A percentile compares a stretch with the other conserved stretches of the same genome.
These are phyloP conservation scores for Penicillium egyptiacum DNA, from an alignment of 495 filamentous ascomycete species.

Conservation along the genomic window DNA sequence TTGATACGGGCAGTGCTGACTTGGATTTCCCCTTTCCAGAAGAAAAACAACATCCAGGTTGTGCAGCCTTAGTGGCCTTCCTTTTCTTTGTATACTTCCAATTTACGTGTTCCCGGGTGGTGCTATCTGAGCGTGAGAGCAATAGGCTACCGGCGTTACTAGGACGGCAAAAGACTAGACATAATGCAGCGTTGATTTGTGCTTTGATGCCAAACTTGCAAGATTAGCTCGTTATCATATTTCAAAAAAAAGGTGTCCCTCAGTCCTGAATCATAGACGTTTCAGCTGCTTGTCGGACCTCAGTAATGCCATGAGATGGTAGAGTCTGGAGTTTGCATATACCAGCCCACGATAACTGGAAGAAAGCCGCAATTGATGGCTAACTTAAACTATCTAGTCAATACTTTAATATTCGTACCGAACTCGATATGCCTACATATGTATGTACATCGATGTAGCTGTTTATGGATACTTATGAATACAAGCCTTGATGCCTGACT, in stretches of 20 bases:
- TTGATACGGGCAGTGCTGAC: conserved; percentile 1
- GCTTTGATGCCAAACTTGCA: conserved; percentile 10
- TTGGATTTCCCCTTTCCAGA: conserved; percentile 53
- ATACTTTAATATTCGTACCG: neutral
- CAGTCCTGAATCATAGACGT: neutral
- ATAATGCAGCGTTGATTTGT: conserved; percentile 26
- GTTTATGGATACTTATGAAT: neutral
- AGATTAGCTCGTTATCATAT: conserved; percentile 5
- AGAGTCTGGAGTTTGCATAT: neutral
- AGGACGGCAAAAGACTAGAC: conserved; percentile 25
- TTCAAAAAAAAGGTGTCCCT: conserved; percentile 8
- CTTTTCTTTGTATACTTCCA: conserved; percentile 14
- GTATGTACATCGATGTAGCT: neutral
- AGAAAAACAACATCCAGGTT: conserved; percentile 98
- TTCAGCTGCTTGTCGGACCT: neutral
- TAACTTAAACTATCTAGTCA: neutral
- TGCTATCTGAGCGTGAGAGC: conserved; percentile 11
- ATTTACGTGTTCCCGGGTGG: conserved; percentile 12
- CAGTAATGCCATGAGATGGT: neutral
- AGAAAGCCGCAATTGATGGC: neutral
- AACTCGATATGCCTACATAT: neutral
- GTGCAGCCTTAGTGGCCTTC: conserved; percentile 65
- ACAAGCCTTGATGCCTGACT: conserved; percentile 29
- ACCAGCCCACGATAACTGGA: conserved; percentile 1
- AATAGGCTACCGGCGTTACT: conserved; percentile 26